Base-by-base conservation (phyloP, 2,329 filamentous ascomycete species). In the Corinectria fuckeliana region DNA sequence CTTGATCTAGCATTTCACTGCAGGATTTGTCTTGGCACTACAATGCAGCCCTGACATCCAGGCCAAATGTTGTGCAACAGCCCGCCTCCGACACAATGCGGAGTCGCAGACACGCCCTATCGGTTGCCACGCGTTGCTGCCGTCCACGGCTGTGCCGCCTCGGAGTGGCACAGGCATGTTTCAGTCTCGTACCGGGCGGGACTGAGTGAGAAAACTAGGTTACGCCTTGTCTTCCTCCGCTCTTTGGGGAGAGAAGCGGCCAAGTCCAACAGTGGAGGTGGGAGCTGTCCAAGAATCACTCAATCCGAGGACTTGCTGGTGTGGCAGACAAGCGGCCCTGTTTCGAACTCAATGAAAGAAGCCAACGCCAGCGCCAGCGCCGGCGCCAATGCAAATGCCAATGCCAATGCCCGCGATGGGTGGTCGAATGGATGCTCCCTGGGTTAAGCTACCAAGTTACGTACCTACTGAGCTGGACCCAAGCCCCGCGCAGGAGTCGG, bases 1-100 rank as follows among this genome's bases (percentile, higher is more conserved):
- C 61, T 67, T 69, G 61, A 62, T 69, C 65, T 64, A 58, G 62
- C 55, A 54, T 69, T 58, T 62, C 60, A 55, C 51, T 30, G 53
- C 55, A 34, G n/a, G 18, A 16, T 41, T 30, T 32, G 42, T 28
- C 56, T 54, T 59, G 50, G 50, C 50, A 28, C 14, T n/a, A 25
- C 50, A 28, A 30, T 34, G 36, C 36, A 32, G 41, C 16, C 42
- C 36, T 55, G 51, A 13, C 42, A 55, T 55, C 48, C 23, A 55
- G n/a, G 25, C 36, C 18, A 55, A 55, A 34, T 39, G 55, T 30
- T 26, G 50, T 47, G 45, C 50, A 55, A 55, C 50, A 45, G 50
- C 54, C 45, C 44, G 13, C 26, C 50, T 58, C 23, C 41, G 30
- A 39, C 50, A 45, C 45, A 32, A 59, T 50, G 50, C 50, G 44